These are phyloP conservation scores for Fusarium odoratissimum DNA, from an alignment of 2,329 filamentous ascomycete genomes.

Conservation along the genomic window DNA sequence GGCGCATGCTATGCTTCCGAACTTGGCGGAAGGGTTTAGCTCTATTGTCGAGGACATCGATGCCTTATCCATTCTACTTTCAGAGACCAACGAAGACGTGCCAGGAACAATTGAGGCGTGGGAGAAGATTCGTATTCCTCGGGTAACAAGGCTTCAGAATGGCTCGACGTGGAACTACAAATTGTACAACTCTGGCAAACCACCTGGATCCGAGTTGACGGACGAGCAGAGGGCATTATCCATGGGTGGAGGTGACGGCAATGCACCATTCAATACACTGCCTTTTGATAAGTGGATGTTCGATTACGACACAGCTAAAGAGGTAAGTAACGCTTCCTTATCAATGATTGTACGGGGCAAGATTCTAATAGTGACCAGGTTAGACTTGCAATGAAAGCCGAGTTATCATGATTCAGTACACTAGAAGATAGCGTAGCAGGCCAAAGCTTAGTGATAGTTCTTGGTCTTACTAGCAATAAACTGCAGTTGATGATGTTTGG, in stretches of 20 bases:
- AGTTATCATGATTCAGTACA: accelerated
- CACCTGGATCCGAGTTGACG: background rate
- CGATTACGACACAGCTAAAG: background rate
- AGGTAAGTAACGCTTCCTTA: accelerated
- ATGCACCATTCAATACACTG: background rate
- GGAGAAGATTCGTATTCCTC: background rate
- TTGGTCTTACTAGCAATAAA: background rate
- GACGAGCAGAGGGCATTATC: background rate
- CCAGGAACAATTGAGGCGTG: background rate
- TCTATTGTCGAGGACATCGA: conserved; percentile 3
- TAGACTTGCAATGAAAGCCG: background rate
- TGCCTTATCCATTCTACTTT: background rate
- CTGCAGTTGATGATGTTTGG: too few species aligned
- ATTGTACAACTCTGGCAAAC: background rate
- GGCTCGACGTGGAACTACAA: background rate
- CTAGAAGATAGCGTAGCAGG: too few species aligned
- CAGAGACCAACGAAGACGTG: background rate
- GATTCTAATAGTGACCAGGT: background rate
- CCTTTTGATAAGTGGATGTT: conserved; percentile 5
- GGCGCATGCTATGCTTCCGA: background rate
- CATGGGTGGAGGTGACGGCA: background rate
- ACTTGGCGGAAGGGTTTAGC: background rate
- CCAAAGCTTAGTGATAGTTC: too few species aligned
- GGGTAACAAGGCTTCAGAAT: background rate
- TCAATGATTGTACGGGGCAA: accelerated